These are phyloP conservation scores for Chlorencoelia australis DNA, from an alignment of 2,329 filamentous ascomycete species.

Conservation along the genomic window DNA sequence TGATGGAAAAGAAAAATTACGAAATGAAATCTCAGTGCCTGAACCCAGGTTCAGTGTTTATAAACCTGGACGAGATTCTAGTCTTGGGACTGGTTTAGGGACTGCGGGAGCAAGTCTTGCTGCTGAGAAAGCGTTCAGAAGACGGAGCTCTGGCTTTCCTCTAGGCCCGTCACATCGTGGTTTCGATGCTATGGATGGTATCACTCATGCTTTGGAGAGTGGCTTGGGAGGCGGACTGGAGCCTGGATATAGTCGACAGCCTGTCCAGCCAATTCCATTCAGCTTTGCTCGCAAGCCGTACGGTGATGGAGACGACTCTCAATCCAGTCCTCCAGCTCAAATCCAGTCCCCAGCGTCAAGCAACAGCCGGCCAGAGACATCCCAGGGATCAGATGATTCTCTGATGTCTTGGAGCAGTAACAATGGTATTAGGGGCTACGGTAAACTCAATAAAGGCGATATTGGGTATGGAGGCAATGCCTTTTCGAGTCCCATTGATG, in stretches of 20 bases:
- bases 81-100: constrained; percentile 17
- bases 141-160: constrained; percentile 43
- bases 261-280: constrained; percentile 44
- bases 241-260: constrained; percentile 18
- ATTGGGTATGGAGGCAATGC: constrained; percentile 49
- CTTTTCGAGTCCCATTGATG: constrained; percentile 32
- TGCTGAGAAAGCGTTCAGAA: constrained; percentile 49
- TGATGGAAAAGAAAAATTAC: constrained; percentile 85
- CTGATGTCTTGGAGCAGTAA: constrained; percentile 20
- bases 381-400: constrained; percentile 24
- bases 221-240: constrained; percentile 15
- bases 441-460: constrained; percentile 60
- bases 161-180: constrained; percentile 22
- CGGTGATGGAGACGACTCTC: background rate
- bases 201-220: constrained; percentile 16
- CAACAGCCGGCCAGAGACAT: constrained; percentile 25
- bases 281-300: constrained; percentile 26
- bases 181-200: constrained; percentile 24
- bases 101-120: constrained; percentile 39
- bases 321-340: no score
- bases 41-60: constrained; percentile 82
- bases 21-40: constrained; percentile 81
- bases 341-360: constrained; percentile 28
- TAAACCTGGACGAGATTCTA: constrained; percentile 40
- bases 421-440: constrained; percentile 37